A percentile compares a stretch with the other conserved stretches of the same genome.
phyloP scores from a whole-genome alignment of 352 stramenopile genomes.

The Aphanomyces invadans region DNA sequence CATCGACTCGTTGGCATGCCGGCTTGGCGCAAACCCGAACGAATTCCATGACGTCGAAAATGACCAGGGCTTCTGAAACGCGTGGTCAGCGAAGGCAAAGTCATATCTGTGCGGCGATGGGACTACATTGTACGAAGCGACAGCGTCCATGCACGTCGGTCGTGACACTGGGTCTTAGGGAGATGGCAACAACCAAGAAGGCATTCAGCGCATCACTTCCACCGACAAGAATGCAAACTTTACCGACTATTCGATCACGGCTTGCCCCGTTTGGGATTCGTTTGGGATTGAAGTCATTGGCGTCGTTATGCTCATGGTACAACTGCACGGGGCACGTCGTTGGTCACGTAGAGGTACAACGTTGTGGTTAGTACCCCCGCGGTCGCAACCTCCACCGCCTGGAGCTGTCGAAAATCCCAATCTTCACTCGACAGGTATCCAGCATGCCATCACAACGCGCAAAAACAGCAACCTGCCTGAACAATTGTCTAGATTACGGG shows the following conservation, averaged over 20 bases:
- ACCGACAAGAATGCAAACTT: constrained; percentile 46
- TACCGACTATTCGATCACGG: constrained; percentile 49
- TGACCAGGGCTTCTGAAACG: constrained; percentile 22
- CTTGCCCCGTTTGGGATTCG: constrained; percentile 62
- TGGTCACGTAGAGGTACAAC: neutral
- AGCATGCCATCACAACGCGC: too few relatives aligned
- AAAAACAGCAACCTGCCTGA: too few relatives aligned
- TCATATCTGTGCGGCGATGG: constrained; percentile 16
- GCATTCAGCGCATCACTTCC: constrained; percentile 18
- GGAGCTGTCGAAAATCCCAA: constrained; percentile 24
- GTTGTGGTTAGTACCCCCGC: constrained; percentile 9
- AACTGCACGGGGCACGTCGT: neutral
- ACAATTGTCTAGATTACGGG: constrained; percentile 62
- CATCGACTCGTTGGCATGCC: too few relatives aligned
- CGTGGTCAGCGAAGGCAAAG: constrained; percentile 16
- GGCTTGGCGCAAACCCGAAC: too few relatives aligned
- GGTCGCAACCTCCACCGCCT: constrained; percentile 20
- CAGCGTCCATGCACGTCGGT: neutral
- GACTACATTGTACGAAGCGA: constrained; percentile 5
- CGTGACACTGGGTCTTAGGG: neutral
- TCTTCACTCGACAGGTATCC: constrained; percentile 24
- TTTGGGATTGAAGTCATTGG: constrained; percentile 55
- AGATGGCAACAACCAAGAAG: constrained; percentile 5
- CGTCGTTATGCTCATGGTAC: constrained; percentile 54
- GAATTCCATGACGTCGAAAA: too few relatives aligned